These are phyloP conservation scores for Ceriops tagal DNA, from an alignment of 345 rosid genomes.

Conservation along the genomic window DNA sequence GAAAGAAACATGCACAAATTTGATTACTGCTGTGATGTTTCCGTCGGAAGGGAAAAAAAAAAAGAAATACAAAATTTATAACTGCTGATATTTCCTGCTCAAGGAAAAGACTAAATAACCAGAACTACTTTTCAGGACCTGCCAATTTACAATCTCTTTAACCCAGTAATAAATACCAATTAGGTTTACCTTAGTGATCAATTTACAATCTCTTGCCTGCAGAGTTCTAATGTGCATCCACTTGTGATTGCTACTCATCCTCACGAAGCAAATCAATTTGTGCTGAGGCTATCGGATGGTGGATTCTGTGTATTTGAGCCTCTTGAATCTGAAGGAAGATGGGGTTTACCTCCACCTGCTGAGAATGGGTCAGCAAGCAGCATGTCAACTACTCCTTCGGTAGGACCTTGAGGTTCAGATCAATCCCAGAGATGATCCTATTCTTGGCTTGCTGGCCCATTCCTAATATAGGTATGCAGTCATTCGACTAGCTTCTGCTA, in stretches of 20 bases:
- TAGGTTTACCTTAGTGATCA: background rate
- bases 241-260: slow-evolving; percentile 96
- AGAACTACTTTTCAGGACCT: background rate
- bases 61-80: background rate
- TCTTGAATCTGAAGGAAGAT: slow-evolving; percentile 86
- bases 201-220: slow-evolving; percentile 25
- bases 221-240: slow-evolving; percentile 78
- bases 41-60: background rate
- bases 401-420: slow-evolving; percentile 73
- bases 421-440: slow-evolving; percentile 71
- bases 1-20: no score
- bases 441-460: slow-evolving; percentile 45
- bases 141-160: background rate
- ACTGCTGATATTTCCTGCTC: no score
- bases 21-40: no score
- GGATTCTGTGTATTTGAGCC: slow-evolving; percentile 94
- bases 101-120: background rate
- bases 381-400: slow-evolving; percentile 56
- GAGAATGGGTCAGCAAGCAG: slow-evolving; percentile 83
- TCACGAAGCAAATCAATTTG: slow-evolving; percentile 84
- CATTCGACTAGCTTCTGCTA: background rate
- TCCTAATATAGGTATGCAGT: slow-evolving; percentile 35
- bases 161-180: background rate
- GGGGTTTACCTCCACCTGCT: slow-evolving; percentile 86
- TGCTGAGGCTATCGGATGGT: slow-evolving; percentile 90